Percentiles rank a stretch among this genome's conserved stretches.
Evolutionary conservation across 2,329 filamentous ascomycete genomes (phyloP).

Genomic region (Didymella segeticola): DNA sequence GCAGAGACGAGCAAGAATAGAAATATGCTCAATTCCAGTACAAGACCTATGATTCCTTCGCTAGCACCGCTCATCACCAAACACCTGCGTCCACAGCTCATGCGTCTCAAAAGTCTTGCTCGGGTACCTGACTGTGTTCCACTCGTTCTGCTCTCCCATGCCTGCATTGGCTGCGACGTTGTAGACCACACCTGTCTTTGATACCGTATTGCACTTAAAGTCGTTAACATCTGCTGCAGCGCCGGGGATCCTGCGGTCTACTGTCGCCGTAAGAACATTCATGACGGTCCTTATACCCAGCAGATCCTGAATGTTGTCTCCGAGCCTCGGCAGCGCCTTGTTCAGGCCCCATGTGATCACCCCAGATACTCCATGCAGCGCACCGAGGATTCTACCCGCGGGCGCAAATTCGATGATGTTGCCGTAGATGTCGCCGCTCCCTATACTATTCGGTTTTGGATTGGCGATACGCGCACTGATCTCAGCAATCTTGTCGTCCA

Average conservation of each 20-base stretch:
- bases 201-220: constrained; percentile 19
- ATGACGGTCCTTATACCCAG: constrained; percentile 39
- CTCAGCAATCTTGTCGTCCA: constrained; percentile 21
- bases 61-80: constrained; percentile 30
- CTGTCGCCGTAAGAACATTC: constrained; percentile 37
- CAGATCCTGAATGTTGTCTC: constrained; percentile 35
- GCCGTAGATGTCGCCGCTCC: constrained; percentile 45
- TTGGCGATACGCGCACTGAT: constrained; percentile 22
- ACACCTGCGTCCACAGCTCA: constrained; percentile 36
- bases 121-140: constrained; percentile 34
- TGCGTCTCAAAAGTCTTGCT: constrained; percentile 39
- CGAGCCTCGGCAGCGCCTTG: constrained; percentile 31
- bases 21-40: too few relatives aligned
- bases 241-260: constrained; percentile 43
- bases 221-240: constrained; percentile 33
- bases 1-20: too few relatives aligned
- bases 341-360: constrained; percentile 26
- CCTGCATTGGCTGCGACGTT: constrained; percentile 25
- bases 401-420: constrained; percentile 39
- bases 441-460: constrained; percentile 20
- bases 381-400: constrained; percentile 29
- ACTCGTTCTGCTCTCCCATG: constrained; percentile 28
- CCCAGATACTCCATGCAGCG: constrained; percentile 23
- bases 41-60: too few relatives aligned
- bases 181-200: constrained; percentile 23